Base-by-base conservation (phyloP, 192 early-diverging fungal species). In the Coemansia sp. region DNA sequence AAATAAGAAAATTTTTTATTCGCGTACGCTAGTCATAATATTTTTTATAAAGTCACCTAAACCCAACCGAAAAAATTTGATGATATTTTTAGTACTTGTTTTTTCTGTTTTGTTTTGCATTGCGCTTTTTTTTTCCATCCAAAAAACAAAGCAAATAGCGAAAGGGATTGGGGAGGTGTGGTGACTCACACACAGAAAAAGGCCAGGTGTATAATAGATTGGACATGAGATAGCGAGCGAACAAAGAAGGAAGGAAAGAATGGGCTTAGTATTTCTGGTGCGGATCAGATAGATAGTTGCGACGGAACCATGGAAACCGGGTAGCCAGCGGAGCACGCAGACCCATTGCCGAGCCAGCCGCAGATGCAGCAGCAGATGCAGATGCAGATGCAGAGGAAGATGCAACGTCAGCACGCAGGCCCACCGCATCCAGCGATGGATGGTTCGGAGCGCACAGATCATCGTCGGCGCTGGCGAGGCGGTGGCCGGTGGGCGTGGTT, bases 291-390 rank as follows among this genome's bases (percentile, higher is more conserved):
- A 36, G 5, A 48, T 22, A 21, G 41, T 56, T 62, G 51, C 72
- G 68, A 11, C 72, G 67, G 48, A 79, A 67, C 77, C 77, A 79
- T 0, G 72, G 65, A 45, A 79, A 78, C 10, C 76, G 60, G 15
- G 61, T 40, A 13, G 61, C 22, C 47, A 65, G 63, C 63, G 56
- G 57, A 41, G 42, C 15, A 21, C 51, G 51, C 60, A 8, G 1
- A 16, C n/a, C 39, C 39, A 0, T 59, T 26, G 26, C 26, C 26
- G 26, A 26, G 26, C 26, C 26, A 26, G 12, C 37, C 4, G 16
- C 57, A 15, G 22, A 5, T 8, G 32, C 2, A 58, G 64, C 6
- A 69, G 63, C 45, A 55, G 54, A 54, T 47, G 54, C 54, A 61
- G 48, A 37, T 49, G 21, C 16, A 40, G 46, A 4, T 45, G 52